Conservation (phyloP, 768 basidiomycete species). For the Psilocybe azurescens region DNA sequence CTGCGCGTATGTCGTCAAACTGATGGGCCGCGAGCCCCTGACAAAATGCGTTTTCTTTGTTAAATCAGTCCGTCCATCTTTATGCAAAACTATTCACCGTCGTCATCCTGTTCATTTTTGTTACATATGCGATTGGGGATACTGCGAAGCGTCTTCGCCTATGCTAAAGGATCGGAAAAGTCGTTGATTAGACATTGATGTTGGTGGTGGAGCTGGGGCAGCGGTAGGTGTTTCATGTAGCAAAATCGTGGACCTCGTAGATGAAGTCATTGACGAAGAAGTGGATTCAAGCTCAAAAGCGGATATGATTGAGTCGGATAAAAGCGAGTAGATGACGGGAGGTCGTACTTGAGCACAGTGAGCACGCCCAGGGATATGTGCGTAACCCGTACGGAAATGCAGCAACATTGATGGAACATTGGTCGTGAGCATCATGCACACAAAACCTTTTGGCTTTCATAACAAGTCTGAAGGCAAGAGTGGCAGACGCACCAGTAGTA, state of each 20-base stretch:
- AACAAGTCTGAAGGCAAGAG: too few species aligned
- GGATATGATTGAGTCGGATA: conserved; percentile 26
- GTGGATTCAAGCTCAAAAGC: not conserved
- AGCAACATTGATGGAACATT: too few species aligned
- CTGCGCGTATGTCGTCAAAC: conserved; percentile 77
- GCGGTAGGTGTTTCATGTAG: conserved; percentile 1
- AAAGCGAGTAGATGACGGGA: conserved; percentile 23
- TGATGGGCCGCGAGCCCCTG: conserved; percentile 94
- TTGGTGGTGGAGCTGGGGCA: not conserved
- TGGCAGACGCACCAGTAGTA: too few species aligned
- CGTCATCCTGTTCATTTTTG: conserved; percentile 74
- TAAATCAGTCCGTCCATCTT: conserved; percentile 70
- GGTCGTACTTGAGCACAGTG: too few species aligned
- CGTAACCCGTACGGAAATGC: too few species aligned
- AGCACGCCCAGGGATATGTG: too few species aligned
- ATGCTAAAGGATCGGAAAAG: conserved; percentile 76
- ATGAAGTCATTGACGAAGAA: not conserved
- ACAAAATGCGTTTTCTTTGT: conserved; percentile 92
- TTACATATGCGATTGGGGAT: conserved; percentile 88
- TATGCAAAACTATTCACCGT: conserved; percentile 71
- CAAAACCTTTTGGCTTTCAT: too few species aligned
- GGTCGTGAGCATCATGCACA: too few species aligned
- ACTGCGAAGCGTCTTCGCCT: conserved; percentile 94
- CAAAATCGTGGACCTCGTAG: not conserved
- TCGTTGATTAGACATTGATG: not conserved